Conservation (phyloP, 768 basidiomycete genomes). For the Termitomyces sp. region DNA sequence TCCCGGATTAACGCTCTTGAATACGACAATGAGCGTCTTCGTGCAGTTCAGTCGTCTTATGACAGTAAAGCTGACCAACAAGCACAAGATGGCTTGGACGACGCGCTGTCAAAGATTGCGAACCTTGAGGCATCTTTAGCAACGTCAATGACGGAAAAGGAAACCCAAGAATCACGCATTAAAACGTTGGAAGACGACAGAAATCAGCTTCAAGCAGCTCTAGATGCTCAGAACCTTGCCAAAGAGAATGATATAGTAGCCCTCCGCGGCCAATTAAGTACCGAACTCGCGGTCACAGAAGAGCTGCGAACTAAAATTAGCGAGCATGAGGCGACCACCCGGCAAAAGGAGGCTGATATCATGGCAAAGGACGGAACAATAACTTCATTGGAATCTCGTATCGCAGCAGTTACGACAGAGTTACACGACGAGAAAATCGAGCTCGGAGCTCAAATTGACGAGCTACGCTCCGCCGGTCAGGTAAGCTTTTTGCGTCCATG, state of each 20-base stretch:
- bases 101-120: conserved; percentile 29
- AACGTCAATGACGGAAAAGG: conserved; percentile 33
- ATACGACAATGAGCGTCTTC: conserved; percentile 63
- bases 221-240: conserved; percentile 43
- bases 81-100: conserved; percentile 40
- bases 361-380: conserved; percentile 60
- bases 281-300: conserved; percentile 34
- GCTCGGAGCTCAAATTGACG: conserved; percentile 69
- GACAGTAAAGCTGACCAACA: conserved; percentile 35
- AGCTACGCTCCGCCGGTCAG: conserved; percentile 84
- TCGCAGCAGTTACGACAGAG: conserved; percentile 23
- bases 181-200: conserved; percentile 42
- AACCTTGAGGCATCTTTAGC: conserved; percentile 39
- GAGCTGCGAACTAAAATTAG: conserved; percentile 49
- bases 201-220: conserved; percentile 27
- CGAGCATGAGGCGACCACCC: conserved; percentile 43
- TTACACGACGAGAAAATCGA: conserved; percentile 57
- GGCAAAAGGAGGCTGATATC: conserved; percentile 43
- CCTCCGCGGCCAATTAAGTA: conserved; percentile 28
- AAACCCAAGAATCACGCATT: conserved; percentile 37
- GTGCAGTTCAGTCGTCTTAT: conserved; percentile 21
- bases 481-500: conserved; percentile 31
- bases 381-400: conserved; percentile 35
- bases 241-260: conserved; percentile 30
- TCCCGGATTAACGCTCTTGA: conserved; percentile 57